phyloP scores from a whole-genome alignment of 2,329 filamentous ascomycete genomes.

The Penicillium sclerotiorum region DNA sequence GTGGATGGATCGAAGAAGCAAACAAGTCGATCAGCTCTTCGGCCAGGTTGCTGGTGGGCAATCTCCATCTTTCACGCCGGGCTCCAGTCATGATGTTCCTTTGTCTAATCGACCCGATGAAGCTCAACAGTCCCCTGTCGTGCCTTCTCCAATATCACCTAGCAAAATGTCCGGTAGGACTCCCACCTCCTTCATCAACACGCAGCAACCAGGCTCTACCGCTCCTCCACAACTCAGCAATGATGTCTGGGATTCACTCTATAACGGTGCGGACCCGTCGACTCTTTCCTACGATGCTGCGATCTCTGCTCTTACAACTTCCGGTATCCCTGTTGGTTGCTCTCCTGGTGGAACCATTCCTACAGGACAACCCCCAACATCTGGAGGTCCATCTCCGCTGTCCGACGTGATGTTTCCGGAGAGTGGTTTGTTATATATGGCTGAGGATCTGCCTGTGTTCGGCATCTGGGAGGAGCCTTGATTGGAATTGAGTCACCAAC shows the following conservation, averaged over 20 bases:
- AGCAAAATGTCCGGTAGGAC: constrained; percentile 19
- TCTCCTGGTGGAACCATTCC: constrained; percentile 34
- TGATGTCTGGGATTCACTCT: constrained; percentile 36
- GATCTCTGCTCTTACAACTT: constrained; percentile 37
- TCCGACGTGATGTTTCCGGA: constrained; percentile 37
- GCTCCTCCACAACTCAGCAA: constrained; percentile 17
- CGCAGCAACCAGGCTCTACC: constrained; percentile 16
- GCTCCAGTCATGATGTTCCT: constrained; percentile 7
- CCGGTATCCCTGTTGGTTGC: constrained; percentile 36
- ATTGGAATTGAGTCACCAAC: not conserved
- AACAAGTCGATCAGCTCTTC: constrained; percentile 47
- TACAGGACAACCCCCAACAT: constrained; percentile 14
- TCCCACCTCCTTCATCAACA: constrained; percentile 16
- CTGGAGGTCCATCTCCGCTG: constrained; percentile 32
- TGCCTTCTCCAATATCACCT: constrained; percentile 27
- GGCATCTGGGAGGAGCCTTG: constrained; percentile 33
- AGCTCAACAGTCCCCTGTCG: constrained; percentile 12
- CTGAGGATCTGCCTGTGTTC: constrained; percentile 36
- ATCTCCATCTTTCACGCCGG: constrained; percentile 8
- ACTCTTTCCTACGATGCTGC: constrained; percentile 32
- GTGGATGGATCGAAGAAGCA: constrained; percentile 43
- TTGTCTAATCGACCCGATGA: constrained; percentile 3
- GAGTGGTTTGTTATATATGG: constrained; percentile 38
- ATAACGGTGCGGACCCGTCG: constrained; percentile 19
- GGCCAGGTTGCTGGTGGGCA: constrained; percentile 35